Evolutionary conservation across 345 rosid genomes (phyloP).

Genomic region (Murraya koenigii): DNA sequence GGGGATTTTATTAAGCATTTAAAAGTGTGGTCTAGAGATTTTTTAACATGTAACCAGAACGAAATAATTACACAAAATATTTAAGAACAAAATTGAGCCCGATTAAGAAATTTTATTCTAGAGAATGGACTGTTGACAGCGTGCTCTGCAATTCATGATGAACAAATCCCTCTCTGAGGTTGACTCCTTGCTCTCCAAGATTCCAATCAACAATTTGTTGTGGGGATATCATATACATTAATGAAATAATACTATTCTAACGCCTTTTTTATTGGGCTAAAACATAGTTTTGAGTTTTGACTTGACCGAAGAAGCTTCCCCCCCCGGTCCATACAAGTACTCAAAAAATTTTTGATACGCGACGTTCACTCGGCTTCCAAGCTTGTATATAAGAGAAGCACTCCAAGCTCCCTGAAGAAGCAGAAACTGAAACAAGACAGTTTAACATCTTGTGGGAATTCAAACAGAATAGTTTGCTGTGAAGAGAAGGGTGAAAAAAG

Average conservation of each 20-base stretch:
- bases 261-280: background rate
- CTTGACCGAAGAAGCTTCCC: slow-evolving; percentile 2
- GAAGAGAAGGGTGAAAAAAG: background rate
- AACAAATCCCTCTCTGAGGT: no score
- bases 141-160: no score
- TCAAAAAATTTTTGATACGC: background rate
- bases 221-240: no score
- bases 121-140: no score
- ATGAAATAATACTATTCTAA: background rate
- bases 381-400: background rate
- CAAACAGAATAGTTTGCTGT: background rate
- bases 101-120: no score
- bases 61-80: no score
- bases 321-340: background rate
- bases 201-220: no score
- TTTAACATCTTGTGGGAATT: background rate
- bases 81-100: no score
- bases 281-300: background rate
- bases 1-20: no score
- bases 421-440: background rate
- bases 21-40: no score
- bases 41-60: no score
- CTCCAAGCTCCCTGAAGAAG: background rate
- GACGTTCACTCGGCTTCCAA: background rate
- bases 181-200: no score